Evolutionary conservation across 129 eudicot species (phyloP), one percentile per base, ranked within the genome.

Genomic region (Ambrosia trifida): DNA sequence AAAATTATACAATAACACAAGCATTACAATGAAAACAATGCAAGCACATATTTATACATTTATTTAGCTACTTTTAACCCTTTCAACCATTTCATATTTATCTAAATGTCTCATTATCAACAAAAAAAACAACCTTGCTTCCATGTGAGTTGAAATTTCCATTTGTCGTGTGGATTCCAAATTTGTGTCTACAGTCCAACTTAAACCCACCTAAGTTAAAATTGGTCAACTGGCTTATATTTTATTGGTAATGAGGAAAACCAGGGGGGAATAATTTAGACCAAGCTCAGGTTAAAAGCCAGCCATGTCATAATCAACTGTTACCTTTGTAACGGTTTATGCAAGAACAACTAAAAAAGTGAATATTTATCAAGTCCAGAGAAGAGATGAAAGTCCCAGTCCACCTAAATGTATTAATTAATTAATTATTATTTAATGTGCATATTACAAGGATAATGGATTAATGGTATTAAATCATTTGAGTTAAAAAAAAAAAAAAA

Each of bases 41-140:
- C n/a, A n/a, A n/a, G n/a, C n/a, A n/a, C n/a, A n/a, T n/a, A n/a
- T n/a, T n/a, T n/a, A n/a, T n/a, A n/a, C n/a, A n/a, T n/a, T n/a
- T n/a, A n/a, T n/a, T n/a, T n/a, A n/a, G n/a, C n/a, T 35, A 40
- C 69, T 38, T 64, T 64, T 38, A 2, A 64, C 69, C 51, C 51
- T 50, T 17, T 5, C n/a, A n/a, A n/a, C n/a, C n/a, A n/a, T n/a
- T n/a, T n/a, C n/a, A n/a, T n/a, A n/a, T n/a, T n/a, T 18, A 64
- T 51, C 46, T 40, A 40, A 2, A 7, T 40, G 44, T 65, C 38
- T 14, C 32, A 12, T 70, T 46, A 47, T 31, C 4, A 2, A 68
- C 52, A 3, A 2, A 3, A 12, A 46, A 11, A 16, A n/a, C 28
- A 47, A 47, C 53, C 53, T 47, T 47, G 53, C 30, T 52, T 17